Evolutionary conservation across 2,329 filamentous ascomycete genomes (phyloP), one percentile per base, ranked within the genome.

Genomic region (Periconia digitata): DNA sequence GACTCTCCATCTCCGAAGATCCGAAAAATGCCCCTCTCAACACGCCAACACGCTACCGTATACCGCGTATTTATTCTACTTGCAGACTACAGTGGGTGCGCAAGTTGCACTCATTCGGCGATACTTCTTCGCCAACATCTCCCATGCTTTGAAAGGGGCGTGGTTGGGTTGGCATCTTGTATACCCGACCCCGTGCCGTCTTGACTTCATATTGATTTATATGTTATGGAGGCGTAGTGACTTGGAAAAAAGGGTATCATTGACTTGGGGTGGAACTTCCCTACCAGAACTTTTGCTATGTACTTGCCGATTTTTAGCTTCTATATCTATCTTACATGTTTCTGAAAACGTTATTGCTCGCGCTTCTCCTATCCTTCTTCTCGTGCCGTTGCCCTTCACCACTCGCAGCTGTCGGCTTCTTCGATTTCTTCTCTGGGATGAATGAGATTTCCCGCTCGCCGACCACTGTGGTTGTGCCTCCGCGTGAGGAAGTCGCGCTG

Each of bases 321-420:
- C 27, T 32, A 32, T 32, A 32, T 10, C 3, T 40, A n/a, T n/a
- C n/a, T 49, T 64, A 86, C 76, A 89, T 79, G 63, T 78, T 80
- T 67, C 86, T 81, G 69, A 91, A 89, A 35, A 85, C 85, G 72
- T 92, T 92, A 44, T 80, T 81, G 71, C 87, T 90, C 43, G 89
- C 89, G 70, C 86, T 91, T 61, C 88, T 77, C 61, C 88, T 82
- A 22, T 76, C 74, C 48, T 76, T 76, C 58, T 74, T 74, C 67
- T 67, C 64, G 27, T 54, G 50, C 36, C 63, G 57, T 40, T 64
- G 49, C 6, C 56, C 55, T 8, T 67, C 67, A 24, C 67, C 66
- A 32, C 27, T 15, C 27, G 10, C 27, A 12, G n/a, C 12, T 4
- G 10, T 32, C 12, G 48, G 52, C 55, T 64, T 64, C 54, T 60